Conservation (phyloP, 2,329 filamentous ascomycete species). For the Trichothecium roseum region DNA sequence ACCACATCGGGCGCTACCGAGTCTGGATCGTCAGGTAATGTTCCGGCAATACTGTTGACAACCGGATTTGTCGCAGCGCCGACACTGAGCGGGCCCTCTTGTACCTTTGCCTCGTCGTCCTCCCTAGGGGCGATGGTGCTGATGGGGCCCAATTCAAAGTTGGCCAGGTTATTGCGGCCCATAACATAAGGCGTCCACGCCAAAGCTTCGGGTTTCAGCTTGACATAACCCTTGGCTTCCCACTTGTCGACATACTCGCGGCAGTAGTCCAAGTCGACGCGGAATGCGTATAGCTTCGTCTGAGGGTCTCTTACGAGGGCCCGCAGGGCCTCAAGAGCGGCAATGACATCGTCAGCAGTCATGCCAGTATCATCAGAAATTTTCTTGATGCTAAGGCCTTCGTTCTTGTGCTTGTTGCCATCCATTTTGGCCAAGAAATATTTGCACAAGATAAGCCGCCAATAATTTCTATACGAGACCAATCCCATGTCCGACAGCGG, state of each 20-base stretch:
- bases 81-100: slow-evolving; percentile 17
- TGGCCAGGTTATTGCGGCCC: slow-evolving; percentile 73
- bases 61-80: slow-evolving; percentile 10
- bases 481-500: slow-evolving; percentile 96
- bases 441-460: slow-evolving; percentile 80
- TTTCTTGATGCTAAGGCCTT: slow-evolving; percentile 48
- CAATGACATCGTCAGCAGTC: slow-evolving; percentile 93
- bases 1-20: slow-evolving; percentile 16
- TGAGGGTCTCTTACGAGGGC: slow-evolving; percentile 83
- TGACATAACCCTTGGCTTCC: slow-evolving; percentile 80
- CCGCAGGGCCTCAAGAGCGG: slow-evolving; percentile 79
- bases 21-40: slow-evolving; percentile 5
- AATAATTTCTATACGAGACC: slow-evolving; percentile 95
- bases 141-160: slow-evolving; percentile 71
- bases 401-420: slow-evolving; percentile 20
- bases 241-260: slow-evolving; percentile 80
- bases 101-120: slow-evolving; percentile 45
- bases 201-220: slow-evolving; percentile 67
- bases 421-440: slow-evolving; percentile 53
- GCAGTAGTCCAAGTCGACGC: slow-evolving; percentile 78
- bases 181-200: slow-evolving; percentile 97
- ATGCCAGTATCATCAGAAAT: slow-evolving; percentile 89
- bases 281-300: slow-evolving; percentile 80
- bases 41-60: slow-evolving; percentile 11
- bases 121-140: slow-evolving; percentile 83